Evolutionary conservation across 2,329 filamentous ascomycete genomes (phyloP).

Genomic region (Decorospora gaudefroyi): DNA sequence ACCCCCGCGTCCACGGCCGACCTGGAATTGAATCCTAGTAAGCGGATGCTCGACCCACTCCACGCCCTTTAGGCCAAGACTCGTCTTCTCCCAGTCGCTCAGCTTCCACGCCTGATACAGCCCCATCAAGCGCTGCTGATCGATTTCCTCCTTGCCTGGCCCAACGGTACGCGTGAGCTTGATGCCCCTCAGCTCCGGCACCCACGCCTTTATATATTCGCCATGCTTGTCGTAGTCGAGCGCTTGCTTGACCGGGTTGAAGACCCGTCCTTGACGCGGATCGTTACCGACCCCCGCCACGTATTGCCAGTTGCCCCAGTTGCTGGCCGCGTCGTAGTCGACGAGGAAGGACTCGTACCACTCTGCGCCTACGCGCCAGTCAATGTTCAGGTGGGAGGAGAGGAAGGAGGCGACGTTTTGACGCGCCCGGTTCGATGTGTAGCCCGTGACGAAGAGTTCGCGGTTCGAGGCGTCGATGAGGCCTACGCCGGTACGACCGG

Average conservation of each 20-base stretch:
- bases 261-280: conserved; percentile 71
- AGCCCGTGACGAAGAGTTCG: conserved; percentile 75
- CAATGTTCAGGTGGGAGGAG: conserved; percentile 71
- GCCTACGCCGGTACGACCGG: conserved; percentile 72
- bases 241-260: conserved; percentile 81
- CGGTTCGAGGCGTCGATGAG: conserved; percentile 78
- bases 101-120: conserved; percentile 74
- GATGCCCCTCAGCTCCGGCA: conserved; percentile 66
- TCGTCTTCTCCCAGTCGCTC: conserved; percentile 60
- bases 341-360: conserved; percentile 78
- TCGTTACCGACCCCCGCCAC: conserved; percentile 80
- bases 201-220: conserved; percentile 72
- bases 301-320: conserved; percentile 86
- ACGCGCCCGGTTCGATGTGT: conserved; percentile 74
- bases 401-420: conserved; percentile 79
- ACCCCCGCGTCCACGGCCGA: conserved; percentile 37
- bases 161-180: conserved; percentile 34
- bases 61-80: conserved; percentile 60
- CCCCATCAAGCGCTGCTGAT: conserved; percentile 55
- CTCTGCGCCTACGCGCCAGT: conserved; percentile 80
- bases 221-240: conserved; percentile 75
- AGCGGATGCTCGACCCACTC: conserved; percentile 68
- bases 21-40: conserved; percentile 42
- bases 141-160: conserved; percentile 33
- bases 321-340: conserved; percentile 76